phyloP scores from a whole-genome alignment of 2,329 filamentous ascomycete species.

The Sclerotiophoma versabilis region DNA sequence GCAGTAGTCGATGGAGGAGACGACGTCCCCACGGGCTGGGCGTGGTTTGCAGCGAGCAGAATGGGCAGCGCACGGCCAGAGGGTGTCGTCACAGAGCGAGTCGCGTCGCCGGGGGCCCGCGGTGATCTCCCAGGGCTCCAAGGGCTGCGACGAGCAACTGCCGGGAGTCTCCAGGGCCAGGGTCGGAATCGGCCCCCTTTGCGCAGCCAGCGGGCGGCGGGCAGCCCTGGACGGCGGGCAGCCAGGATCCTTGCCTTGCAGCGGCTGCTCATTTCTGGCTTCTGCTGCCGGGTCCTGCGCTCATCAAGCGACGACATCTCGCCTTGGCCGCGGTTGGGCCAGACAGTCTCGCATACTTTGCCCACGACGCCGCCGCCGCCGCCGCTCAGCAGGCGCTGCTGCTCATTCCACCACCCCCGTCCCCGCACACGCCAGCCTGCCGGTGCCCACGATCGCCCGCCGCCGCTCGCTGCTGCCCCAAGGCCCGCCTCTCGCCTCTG shows the following conservation, averaged over 20 bases:
- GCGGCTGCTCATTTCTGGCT: slow-evolving; percentile 24
- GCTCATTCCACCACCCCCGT: slow-evolving; percentile 23
- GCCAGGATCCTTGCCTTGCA: slow-evolving; percentile 20
- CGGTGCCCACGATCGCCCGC: slow-evolving; percentile 22
- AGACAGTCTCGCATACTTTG: neutral
- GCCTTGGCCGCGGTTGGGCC: slow-evolving; percentile 12
- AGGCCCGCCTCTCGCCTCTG: slow-evolving; percentile 14
- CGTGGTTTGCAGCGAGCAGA: slow-evolving; percentile 4
- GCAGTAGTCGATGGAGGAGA: slow-evolving; percentile 13
- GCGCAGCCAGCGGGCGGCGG: slow-evolving; percentile 17
- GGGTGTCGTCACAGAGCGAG: slow-evolving; percentile 14
- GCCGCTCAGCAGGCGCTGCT: slow-evolving; percentile 20
- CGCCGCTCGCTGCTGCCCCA: slow-evolving; percentile 19
- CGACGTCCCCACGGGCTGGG: slow-evolving; percentile 13
- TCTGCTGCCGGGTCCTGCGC: slow-evolving; percentile 2
- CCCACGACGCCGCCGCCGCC: slow-evolving; percentile 1
- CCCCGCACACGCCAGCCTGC: slow-evolving; percentile 30
- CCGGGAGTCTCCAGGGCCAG: slow-evolving; percentile 11
- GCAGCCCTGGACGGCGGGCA: too few relatives aligned
- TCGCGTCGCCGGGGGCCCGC: slow-evolving; percentile 7
- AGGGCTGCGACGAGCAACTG: slow-evolving; percentile 11
- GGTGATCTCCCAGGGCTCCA: slow-evolving; percentile 14
- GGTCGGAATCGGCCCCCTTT: slow-evolving; percentile 12
- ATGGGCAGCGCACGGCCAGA: slow-evolving; percentile 15
- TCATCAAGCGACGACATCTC: slow-evolving; percentile 17